Evolutionary conservation across 495 filamentous ascomycete genomes (phyloP), one percentile per base, ranked within the genome.

Genomic region (Hypoxylon perforatum): DNA sequence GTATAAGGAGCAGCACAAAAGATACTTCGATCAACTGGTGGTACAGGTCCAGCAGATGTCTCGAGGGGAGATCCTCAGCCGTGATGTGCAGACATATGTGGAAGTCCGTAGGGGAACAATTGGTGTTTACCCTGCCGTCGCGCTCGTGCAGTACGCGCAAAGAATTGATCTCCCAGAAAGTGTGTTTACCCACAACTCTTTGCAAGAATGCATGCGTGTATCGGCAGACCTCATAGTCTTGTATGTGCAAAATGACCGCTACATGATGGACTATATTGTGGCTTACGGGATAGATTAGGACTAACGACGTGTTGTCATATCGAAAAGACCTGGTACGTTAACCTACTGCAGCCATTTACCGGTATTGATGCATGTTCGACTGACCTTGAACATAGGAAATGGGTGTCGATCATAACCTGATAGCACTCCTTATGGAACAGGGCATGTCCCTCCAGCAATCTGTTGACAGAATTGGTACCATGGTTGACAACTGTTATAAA

Each of bases 401-500:
- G 10, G 54, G 42, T 38, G 39, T 38, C 44, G 54, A 57, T 3
- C 54, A 57, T 23, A 57, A 57, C 30, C 25, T 57, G 10, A 48
- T 48, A 28, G 9, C 42, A 10, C 42, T 48, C 12, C 44, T 57
- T 8, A 48, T 48, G 54, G 15, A 36, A n/a, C 50, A 55, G 28
- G 21, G n/a, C 11, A 33, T 44, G 39, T 30, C 59, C 2, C 18
- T 55, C 17, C 49, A 63, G 18, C 15, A 63, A 48, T 22, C 59
- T 19, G 47, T 55, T 4, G 39, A 63, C 35, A 2, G 55, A 33
- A 38, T 63, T 18, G 59, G 59, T 14, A 4, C 2, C 49, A 48
- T 63, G 59, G 28, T 63, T 39, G 25, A 47, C 15, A 33, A 39
- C 23, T 55, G 59, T 28, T 63, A 63, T 39, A 55, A 17, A 33